Conservation (phyloP, 2,329 filamentous ascomycete genomes). For the Microsporum audouinii region DNA sequence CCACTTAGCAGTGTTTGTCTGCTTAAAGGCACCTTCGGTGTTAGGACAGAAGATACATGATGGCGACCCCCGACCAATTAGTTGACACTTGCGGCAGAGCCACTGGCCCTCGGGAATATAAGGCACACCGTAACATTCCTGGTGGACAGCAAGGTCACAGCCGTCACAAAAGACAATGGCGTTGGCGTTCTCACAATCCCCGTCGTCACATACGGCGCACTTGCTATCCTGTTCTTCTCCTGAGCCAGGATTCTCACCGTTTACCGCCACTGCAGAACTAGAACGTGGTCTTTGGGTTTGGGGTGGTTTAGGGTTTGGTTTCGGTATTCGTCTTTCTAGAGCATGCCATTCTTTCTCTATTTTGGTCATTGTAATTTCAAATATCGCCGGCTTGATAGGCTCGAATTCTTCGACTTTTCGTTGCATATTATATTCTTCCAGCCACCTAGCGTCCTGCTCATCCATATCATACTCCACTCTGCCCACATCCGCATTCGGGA, state of each 20-base stretch:
- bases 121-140: slow-evolving; percentile 96
- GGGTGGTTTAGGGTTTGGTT: slow-evolving; percentile 89
- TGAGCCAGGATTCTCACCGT: slow-evolving; percentile 68
- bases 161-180: slow-evolving; percentile 98
- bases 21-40: slow-evolving; percentile 94
- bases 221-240: slow-evolving; percentile 95
- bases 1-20: slow-evolving; percentile 94
- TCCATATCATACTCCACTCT: slow-evolving; percentile 99
- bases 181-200: slow-evolving; percentile 98
- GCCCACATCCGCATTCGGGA: slow-evolving; percentile 48
- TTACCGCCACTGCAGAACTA: slow-evolving; percentile 87
- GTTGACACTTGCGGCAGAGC: slow-evolving; percentile 92
- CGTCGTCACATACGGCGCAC: slow-evolving; percentile 94
- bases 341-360: slow-evolving; percentile 99
- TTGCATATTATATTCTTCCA: slow-evolving; percentile 69
- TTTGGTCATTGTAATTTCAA: slow-evolving; percentile 96
- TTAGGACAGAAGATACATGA: slow-evolving; percentile 98
- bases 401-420: slow-evolving; percentile 65
- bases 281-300: slow-evolving; percentile 88
- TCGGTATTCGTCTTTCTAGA: slow-evolving; percentile 90
- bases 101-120: slow-evolving; percentile 98
- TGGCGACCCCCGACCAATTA: slow-evolving; percentile 82
- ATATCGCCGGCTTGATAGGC: slow-evolving; percentile 79
- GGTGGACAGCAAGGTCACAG: slow-evolving; percentile 92
- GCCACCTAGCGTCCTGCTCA: slow-evolving; percentile 95